Conservation (phyloP, 1,284 basidiomycete genomes). For the Xerocomus amazonicus region DNA sequence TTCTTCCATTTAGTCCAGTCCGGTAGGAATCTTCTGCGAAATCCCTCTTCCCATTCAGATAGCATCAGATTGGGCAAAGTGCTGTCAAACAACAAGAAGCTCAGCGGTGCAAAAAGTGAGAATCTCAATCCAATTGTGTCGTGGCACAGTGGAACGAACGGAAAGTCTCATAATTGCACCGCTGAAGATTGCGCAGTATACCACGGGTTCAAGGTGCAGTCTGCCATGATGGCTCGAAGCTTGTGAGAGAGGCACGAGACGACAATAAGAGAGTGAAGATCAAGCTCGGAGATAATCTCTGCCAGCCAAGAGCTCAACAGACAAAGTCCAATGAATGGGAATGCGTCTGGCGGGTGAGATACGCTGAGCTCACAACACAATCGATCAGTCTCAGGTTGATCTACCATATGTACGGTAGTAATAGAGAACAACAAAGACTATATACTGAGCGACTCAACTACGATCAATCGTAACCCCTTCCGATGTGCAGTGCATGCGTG, state of each 20-base stretch:
- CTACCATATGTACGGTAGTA: too few species aligned
- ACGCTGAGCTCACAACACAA: too few species aligned
- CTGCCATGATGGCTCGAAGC: conserved; percentile 53
- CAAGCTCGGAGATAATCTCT: conserved; percentile 65
- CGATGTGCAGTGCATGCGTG: too few species aligned
- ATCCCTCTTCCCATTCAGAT: conserved; percentile 68
- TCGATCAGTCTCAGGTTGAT: too few species aligned
- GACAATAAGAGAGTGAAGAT: conserved; percentile 54
- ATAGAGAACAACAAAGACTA: too few species aligned
- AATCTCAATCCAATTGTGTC: conserved; percentile 73
- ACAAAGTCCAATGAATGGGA: conserved; percentile 42
- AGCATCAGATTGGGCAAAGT: conserved; percentile 63
- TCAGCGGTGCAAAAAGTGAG: conserved; percentile 53
- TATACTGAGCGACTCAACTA: too few species aligned
- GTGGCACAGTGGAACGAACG: conserved; percentile 57
- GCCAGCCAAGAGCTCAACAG: conserved; percentile 72
- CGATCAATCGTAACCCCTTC: too few species aligned
- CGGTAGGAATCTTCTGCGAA: conserved; percentile 64
- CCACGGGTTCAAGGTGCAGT: conserved; percentile 69
- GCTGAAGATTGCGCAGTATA: conserved; percentile 53
- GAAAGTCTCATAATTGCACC: conserved; percentile 53
- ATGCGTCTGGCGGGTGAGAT: too few species aligned
- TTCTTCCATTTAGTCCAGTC: conserved; percentile 68
- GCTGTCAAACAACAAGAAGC: conserved; percentile 61
- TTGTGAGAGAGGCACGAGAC: conserved; percentile 58